These are phyloP conservation scores for Nigrospora osmanthi DNA, from an alignment of 2,329 filamentous ascomycete species.

Conservation along the genomic window DNA sequence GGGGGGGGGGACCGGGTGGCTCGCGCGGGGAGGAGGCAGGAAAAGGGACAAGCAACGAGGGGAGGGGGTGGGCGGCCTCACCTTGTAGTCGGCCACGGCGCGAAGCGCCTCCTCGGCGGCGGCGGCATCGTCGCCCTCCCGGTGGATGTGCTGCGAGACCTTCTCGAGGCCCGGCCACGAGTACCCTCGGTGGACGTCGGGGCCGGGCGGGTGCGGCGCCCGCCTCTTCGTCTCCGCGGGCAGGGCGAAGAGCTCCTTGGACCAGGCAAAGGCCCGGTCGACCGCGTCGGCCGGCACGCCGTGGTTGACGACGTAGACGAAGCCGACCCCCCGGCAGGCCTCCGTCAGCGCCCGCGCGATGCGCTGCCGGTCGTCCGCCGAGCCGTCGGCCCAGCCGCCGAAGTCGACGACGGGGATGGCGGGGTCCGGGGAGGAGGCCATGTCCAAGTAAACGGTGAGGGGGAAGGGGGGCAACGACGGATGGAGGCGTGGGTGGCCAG, in stretches of 20 bases:
- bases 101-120: conserved; percentile 27
- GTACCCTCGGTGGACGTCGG: conserved; percentile 44
- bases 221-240: conserved; percentile 24
- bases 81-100: conserved; percentile 42
- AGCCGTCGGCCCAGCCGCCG: conserved; percentile 11
- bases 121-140: conserved; percentile 28
- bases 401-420: conserved; percentile 18
- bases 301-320: conserved; percentile 20
- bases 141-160: conserved; percentile 35
- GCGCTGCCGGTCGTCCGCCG: conserved; percentile 10
- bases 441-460: too few relatives aligned
- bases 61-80: conserved; percentile 18
- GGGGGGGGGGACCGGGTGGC: background rate
- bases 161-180: conserved; percentile 47
- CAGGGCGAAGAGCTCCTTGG: conserved; percentile 21
- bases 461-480: too few relatives aligned
- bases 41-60: background rate
- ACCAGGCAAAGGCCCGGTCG: conserved; percentile 28
- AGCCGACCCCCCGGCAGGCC: conserved; percentile 23
- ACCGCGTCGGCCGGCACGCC: conserved; percentile 23
- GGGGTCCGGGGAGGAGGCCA: background rate
- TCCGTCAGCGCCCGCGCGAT: conserved; percentile 18
- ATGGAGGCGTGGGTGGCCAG: too few relatives aligned
- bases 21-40: background rate
- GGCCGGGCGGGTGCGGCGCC: conserved; percentile 29